phyloP scores from a whole-genome alignment of 2,329 filamentous ascomycete genomes.

The Bipolaris oryzae region DNA sequence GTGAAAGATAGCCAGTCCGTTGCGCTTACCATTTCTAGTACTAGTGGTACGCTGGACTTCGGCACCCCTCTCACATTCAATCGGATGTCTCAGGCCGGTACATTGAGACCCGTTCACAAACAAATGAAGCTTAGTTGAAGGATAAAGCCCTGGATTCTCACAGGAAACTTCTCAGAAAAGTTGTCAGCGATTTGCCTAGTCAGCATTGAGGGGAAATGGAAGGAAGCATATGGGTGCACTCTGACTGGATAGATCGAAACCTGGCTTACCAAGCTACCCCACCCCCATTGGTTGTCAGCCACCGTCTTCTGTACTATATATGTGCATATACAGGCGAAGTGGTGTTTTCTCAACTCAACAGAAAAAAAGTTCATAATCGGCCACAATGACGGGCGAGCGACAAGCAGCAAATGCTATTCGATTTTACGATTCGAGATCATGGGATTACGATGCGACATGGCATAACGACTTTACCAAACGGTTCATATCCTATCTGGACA shows the following conservation, averaged over 20 bases:
- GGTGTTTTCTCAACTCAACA: background rate
- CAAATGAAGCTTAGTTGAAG: background rate
- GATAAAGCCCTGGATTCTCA: background rate
- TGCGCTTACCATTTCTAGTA: slow-evolving; percentile 4
- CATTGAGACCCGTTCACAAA: background rate
- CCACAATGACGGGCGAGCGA: slow-evolving; percentile 23
- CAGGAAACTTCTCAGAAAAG: background rate
- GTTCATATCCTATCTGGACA: slow-evolving; percentile 42
- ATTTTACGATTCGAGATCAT: slow-evolving; percentile 46
- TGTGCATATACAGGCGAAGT: background rate
- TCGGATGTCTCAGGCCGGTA: slow-evolving; percentile 5
- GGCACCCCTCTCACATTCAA: slow-evolving; percentile 14
- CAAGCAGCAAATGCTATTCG: slow-evolving; percentile 40
- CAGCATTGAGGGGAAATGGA: background rate
- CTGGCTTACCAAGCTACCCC: background rate
- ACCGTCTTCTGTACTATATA: background rate
- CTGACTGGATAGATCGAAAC: slow-evolving; percentile 12
- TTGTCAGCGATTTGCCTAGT: background rate
- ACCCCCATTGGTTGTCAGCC: slow-evolving; percentile 5
- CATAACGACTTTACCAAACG: slow-evolving; percentile 50
- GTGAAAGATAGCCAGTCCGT: background rate
- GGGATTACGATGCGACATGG: slow-evolving; percentile 51
- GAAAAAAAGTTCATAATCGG: background rate
- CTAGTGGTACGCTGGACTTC: slow-evolving; percentile 9
- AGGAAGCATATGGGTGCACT: background rate